Conservation (phyloP, 1,284 basidiomycete species). For the Sporisorium graminicola region DNA sequence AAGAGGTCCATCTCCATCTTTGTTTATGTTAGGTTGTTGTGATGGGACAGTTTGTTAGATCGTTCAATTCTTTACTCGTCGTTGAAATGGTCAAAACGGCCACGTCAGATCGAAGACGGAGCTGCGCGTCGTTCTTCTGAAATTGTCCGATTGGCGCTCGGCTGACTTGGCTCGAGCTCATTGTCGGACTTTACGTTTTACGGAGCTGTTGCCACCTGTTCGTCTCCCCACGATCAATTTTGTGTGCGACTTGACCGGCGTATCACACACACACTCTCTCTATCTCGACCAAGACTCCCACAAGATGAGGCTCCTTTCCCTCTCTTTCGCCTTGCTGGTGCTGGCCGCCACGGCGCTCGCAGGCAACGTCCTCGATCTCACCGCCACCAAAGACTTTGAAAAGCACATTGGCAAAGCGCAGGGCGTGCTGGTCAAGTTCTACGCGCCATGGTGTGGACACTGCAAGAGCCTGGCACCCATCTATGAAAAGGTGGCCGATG, state of each 20-base stretch:
- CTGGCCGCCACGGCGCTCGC: conserved; percentile 42
- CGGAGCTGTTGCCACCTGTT: background rate
- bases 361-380: conserved; percentile 64
- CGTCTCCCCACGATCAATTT: conserved; percentile 1
- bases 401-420: conserved; percentile 56
- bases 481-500: conserved; percentile 90
- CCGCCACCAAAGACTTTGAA: conserved; percentile 60
- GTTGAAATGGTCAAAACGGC: too few species aligned
- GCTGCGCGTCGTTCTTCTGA: conserved; percentile 4
- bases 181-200: background rate
- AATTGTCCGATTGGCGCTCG: conserved; percentile 23
- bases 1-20: too few species aligned
- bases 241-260: conserved; percentile 17
- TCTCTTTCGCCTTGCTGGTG: conserved; percentile 32
- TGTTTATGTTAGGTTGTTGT: background rate
- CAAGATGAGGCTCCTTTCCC: conserved; percentile 42
- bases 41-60: too few species aligned
- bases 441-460: conserved; percentile 69
- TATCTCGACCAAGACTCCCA: background rate
- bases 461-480: conserved; percentile 83
- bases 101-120: conserved; percentile 32
- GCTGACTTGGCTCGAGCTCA: conserved; percentile 12
- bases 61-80: too few species aligned
- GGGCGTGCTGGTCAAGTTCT: conserved; percentile 65
- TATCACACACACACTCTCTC: background rate